Base-by-base conservation (phyloP, 2,329 filamentous ascomycete species). In the Zalaria sp. region DNA sequence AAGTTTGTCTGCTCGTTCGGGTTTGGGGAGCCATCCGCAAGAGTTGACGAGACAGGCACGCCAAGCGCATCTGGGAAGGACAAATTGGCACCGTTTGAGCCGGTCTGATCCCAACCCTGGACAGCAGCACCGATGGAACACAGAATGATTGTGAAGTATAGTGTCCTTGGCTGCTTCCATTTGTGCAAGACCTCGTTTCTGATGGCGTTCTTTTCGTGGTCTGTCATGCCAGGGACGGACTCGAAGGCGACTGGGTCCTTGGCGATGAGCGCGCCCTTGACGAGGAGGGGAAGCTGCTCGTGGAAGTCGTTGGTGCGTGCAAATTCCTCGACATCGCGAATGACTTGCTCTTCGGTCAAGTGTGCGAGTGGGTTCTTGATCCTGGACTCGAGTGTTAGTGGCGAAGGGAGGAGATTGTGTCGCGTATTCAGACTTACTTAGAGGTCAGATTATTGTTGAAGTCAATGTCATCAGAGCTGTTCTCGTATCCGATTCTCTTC, bases 251-350 rank as follows among this genome's bases (percentile, higher is more conserved):
- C 62, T 0, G 81, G 81, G 51, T 79, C 75, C 56, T 83, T 79
- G 2, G 83, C 83, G 18, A 86, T 71, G 9, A 88, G 65, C 5
- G 83, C 83, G 28, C 81, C 83, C 51, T 79, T 80, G 40, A 72
- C 67, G 40, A 87, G 29, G 7, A 7, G 7, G 29, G 29, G 7
- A n/a, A n/a, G 7, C 7, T 7, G 7, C 7, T 32, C 29, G 29
- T 7, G 7, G n/a, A 32, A n/a, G n/a, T n/a, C 29, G 29, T 32
- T 7, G 29, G 29, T 32, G 7, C n/a, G 29, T n/a, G 29, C 29
- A 32, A 32, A 32, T n/a, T 32, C 29, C 7, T 32, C 29, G 29
- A 32, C 29, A n/a, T 32, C n/a, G 29, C 7, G n/a, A 7, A 32
- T 32, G 29, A 32, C 7, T n/a, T n/a, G 7, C 29, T 32, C 29